Evolutionary conservation across 2,329 filamentous ascomycete species (phyloP).

Genomic region (Penicillium verrucosum): DNA sequence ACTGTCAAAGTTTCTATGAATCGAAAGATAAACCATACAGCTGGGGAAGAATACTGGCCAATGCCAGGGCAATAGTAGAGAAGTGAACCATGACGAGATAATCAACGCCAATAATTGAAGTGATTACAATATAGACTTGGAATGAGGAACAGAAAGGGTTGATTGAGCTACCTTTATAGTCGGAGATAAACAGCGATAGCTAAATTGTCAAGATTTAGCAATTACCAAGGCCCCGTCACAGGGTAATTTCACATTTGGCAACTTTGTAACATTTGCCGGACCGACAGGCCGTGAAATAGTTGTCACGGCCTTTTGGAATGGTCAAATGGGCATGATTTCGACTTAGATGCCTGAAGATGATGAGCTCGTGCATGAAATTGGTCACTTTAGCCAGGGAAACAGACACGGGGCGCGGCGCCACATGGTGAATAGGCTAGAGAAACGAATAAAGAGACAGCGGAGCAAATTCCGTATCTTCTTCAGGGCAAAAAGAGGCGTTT

Average conservation of each 20-base stretch:
- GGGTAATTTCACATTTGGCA: background rate
- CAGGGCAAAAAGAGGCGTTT: conserved; percentile 7
- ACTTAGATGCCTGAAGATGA: background rate
- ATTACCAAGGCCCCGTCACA: background rate
- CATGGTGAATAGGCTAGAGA: background rate
- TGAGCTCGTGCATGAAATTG: background rate
- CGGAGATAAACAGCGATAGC: background rate
- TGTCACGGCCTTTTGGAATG: conserved; percentile 13
- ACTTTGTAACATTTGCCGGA: conserved; percentile 4
- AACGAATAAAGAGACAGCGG: background rate
- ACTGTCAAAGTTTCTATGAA: background rate
- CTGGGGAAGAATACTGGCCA: conserved; percentile 24
- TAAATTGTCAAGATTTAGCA: background rate
- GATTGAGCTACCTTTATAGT: conserved; percentile 6
- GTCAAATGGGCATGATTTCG: background rate
- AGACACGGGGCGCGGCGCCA: background rate
- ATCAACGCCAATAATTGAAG: background rate
- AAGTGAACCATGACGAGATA: conserved; percentile 19
- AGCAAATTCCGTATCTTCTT: conserved; percentile 12
- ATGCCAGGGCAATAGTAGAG: conserved; percentile 16
- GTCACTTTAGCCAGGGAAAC: background rate
- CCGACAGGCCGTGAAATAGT: conserved; percentile 17
- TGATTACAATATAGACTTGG: background rate
- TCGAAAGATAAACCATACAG: conserved; percentile 11
- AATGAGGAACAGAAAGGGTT: background rate